Percentiles rank a stretch among this genome's conserved stretches.
phyloP scores from a whole-genome alignment of 768 basidiomycete genomes.

The Boletus patriciae region DNA sequence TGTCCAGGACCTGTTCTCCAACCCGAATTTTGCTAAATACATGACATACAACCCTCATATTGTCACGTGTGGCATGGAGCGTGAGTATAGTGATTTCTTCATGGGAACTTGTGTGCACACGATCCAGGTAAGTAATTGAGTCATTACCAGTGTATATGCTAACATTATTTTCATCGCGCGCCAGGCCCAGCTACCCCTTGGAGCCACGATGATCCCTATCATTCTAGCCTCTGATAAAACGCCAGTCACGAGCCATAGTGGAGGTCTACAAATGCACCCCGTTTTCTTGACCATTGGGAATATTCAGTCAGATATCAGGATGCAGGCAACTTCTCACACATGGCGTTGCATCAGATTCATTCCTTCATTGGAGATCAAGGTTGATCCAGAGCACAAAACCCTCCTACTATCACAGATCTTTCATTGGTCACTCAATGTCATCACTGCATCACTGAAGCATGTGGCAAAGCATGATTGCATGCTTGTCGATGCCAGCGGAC shows the following conservation, averaged over 20 bases:
- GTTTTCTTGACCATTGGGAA: not conserved
- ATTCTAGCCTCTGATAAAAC: not conserved
- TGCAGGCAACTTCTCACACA: not conserved
- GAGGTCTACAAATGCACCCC: not conserved
- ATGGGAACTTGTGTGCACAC: no score
- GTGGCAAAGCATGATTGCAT: not conserved
- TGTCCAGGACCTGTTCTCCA: no score
- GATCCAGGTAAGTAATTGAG: not conserved
- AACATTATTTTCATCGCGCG: not conserved
- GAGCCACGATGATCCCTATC: not conserved
- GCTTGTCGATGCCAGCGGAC: slow-evolving; percentile 23
- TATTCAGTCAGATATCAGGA: not conserved
- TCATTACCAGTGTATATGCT: no score
- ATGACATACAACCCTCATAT: no score
- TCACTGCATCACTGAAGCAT: not conserved
- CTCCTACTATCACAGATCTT: not conserved
- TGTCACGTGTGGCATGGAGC: no score
- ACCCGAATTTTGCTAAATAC: no score
- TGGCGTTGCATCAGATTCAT: not conserved
- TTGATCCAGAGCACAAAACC: not conserved
- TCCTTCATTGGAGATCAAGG: not conserved
- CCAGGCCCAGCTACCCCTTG: not conserved
- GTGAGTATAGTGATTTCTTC: no score
- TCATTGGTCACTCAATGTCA: not conserved
- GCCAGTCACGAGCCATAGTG: not conserved